Evolutionary conservation across 306 rosid genomes (phyloP).

Genomic region (Clitoria ternatea): DNA sequence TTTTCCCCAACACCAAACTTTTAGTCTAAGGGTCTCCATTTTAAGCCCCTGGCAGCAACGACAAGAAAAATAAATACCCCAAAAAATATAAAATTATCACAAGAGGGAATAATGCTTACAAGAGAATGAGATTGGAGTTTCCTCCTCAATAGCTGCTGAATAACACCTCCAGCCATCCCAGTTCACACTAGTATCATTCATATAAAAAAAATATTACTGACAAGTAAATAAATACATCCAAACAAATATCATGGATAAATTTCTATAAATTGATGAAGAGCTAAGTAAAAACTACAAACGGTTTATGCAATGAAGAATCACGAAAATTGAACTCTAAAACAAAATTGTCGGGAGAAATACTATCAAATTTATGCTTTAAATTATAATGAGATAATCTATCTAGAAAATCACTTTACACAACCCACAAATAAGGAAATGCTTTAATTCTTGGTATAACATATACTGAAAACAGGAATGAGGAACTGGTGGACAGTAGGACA

Average conservation of each 20-base stretch:
- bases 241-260: background rate
- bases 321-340: background rate
- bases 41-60: background rate
- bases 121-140: conserved; percentile 54
- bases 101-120: conserved; percentile 39
- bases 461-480: background rate
- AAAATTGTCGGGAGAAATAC: background rate
- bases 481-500: background rate
- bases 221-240: background rate
- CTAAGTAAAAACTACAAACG: background rate
- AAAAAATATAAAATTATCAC: background rate
- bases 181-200: conserved; percentile 36
- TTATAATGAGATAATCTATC: background rate
- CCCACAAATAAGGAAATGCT: background rate
- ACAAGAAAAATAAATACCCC: background rate
- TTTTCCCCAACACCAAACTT: background rate
- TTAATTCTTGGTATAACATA: background rate
- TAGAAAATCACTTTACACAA: background rate
- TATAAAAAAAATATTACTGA: background rate
- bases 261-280: background rate
- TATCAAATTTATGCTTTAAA: background rate
- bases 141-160: conserved; percentile 68
- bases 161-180: conserved; percentile 83
- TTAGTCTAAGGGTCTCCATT: background rate
- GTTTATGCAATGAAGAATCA: background rate